Evolutionary conservation across 2,329 filamentous ascomycete genomes (phyloP), one percentile per base, ranked within the genome.

Genomic region (Pseudocercospora fuligena): DNA sequence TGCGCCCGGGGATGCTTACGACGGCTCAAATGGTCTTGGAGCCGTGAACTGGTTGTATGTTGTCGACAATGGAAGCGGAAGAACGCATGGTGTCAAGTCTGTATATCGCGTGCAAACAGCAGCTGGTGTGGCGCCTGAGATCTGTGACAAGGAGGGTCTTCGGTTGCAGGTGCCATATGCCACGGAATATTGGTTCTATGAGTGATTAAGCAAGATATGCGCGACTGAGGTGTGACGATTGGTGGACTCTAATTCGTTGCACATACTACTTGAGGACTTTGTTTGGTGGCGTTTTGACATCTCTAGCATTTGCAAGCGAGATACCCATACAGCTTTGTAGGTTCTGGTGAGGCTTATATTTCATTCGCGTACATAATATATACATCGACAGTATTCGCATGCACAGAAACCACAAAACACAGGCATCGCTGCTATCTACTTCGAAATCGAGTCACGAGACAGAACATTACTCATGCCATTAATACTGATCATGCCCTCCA

Each of bases 31-130:
- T 27, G 71, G 65, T 21, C 72, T 80, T 27, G 80, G 79, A 8
- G 67, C 81, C 1, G 77, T 85, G 29, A 76, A 79, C 64, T 85
- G 83, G 83, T 73, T 85, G 25, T 78, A 79, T n/a, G 75, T 85
- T 53, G 73, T 73, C 31, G 80, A 82, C 72, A 76, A 78, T 40
- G 78, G 74, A 11, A 67, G 46, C 6, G 77, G 77, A 6, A 66
- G 75, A 8, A 79, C 77, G 21, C 65, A 73, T 8, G 80, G 79
- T n/a, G 70, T 84, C 65, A 77, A 77, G 46, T 80, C 79, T 4
- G 82, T 84, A 2, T 85, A 84, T 69, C 75, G 83, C 7, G 76
- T 85, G 9, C 79, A 83, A 73, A 85, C 83, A 16, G 82, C 81
- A 0, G 82, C 82, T 3, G 83, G 83, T 27, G 70, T 71, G 9